Evolutionary conservation across 257 asterid species (phyloP), one percentile per base, ranked within the genome.

Genomic region (Scutellaria barbata): DNA sequence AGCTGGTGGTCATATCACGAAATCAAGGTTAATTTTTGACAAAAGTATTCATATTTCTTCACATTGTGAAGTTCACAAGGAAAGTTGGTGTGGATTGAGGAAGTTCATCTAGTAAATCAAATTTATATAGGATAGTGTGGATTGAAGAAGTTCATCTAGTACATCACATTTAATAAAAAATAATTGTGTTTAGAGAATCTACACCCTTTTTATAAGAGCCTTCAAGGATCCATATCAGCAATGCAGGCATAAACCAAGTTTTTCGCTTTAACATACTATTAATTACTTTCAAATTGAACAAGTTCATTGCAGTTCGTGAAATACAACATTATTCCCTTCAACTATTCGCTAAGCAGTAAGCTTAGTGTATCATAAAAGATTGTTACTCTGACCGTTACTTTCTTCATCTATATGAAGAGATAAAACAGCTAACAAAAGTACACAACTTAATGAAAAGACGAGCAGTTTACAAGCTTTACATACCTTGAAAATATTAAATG

Each of bases 401-500:
- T 67, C 56, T 58, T 67, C 63, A 41, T 65, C 66, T 33, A 57
- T 40, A 16, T 16, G 59, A 66, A 64, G 68, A 71, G 43, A 45
- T 73, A 62, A 68, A 67, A 10, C 63, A 53, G 63, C 58, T 42
- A 53, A 73, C 8, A 22, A 9, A 5, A 70, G 46, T 30, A 25
- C 13, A 59, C 7, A 17, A 50, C 55, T 20, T 69, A 52, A 25
- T 46, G 64, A 53, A 71, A 61, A 33, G 14, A 30, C 35, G 63
- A 18, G 46, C 5, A 67, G 10, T 48, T 68, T n/a, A 8, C 57
- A 54, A 39, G 41, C 59, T 16, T 56, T 63, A 59, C 60, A 57
- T 74, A 85, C 90, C 86, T 85, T 85, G 40, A 85, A 79, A 63
- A 60, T 46, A 14, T 75, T 79, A 72, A 85, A 83, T 61, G 79